A percentile compares a stretch with the other conserved stretches of the same genome.
Conservation (phyloP, 805 yeast species). For the Metschnikowia cubensis region DNA sequence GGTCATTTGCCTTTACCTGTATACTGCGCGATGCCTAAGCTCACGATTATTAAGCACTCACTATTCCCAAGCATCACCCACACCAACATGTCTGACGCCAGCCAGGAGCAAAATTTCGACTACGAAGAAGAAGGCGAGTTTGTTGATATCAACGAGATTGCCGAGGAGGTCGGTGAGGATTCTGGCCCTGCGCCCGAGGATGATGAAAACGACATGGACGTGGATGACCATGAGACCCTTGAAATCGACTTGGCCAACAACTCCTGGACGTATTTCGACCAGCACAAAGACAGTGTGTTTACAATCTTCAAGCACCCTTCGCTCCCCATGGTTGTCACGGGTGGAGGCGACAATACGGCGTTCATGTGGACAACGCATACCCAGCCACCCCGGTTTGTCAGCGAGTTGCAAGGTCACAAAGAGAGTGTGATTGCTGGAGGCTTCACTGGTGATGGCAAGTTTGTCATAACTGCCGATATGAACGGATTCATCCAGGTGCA, state of each 20-base stretch:
- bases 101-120: slow-evolving; percentile 8
- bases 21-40: slow-evolving; percentile 5
- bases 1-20: background rate
- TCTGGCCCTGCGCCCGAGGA: slow-evolving; percentile 33
- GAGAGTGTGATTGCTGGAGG: slow-evolving; percentile 86
- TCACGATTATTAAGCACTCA: slow-evolving; percentile 2
- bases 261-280: slow-evolving; percentile 84
- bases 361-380: slow-evolving; percentile 90
- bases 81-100: slow-evolving; percentile 13
- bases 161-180: slow-evolving; percentile 29
- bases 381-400: slow-evolving; percentile 76
- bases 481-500: slow-evolving; percentile 77
- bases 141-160: slow-evolving; percentile 43
- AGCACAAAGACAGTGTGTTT: slow-evolving; percentile 84
- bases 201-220: slow-evolving; percentile 40
- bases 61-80: background rate
- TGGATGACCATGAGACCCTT: slow-evolving; percentile 39
- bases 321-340: slow-evolving; percentile 81
- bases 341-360: slow-evolving; percentile 92
- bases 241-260: slow-evolving; percentile 89
- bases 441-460: slow-evolving; percentile 79
- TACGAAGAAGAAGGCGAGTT: slow-evolving; percentile 27
- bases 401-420: slow-evolving; percentile 72
- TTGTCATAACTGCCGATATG: slow-evolving; percentile 90
- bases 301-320: slow-evolving; percentile 79